These are phyloP conservation scores for Curvularia lunata DNA, from an alignment of 2,329 filamentous ascomycete species.

Conservation along the genomic window DNA sequence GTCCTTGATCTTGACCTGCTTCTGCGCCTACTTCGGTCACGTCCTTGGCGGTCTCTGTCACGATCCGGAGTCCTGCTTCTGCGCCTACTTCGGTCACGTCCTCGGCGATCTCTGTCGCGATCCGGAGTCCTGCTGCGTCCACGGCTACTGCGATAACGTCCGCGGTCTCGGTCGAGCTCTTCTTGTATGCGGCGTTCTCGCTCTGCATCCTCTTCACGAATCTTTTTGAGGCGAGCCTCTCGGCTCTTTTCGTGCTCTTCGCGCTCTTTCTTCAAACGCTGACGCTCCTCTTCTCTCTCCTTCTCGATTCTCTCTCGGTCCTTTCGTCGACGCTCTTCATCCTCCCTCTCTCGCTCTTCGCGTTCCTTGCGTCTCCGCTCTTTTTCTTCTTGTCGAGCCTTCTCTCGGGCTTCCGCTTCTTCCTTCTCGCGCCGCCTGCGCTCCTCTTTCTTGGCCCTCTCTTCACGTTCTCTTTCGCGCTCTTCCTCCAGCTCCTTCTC, in stretches of 20 bases:
- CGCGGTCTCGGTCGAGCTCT: slow-evolving; percentile 59
- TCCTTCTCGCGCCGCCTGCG: slow-evolving; percentile 58
- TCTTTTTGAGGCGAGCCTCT: slow-evolving; percentile 52
- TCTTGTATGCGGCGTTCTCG: slow-evolving; percentile 50
- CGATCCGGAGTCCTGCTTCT: slow-evolving; percentile 34
- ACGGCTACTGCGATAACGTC: slow-evolving; percentile 38
- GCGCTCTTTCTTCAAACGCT: slow-evolving; percentile 54
- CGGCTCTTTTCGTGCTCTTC: slow-evolving; percentile 53
- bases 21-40: slow-evolving; percentile 33
- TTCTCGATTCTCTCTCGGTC: slow-evolving; percentile 40
- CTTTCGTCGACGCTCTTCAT: slow-evolving; percentile 41
- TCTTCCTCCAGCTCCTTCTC: slow-evolving; percentile 68
- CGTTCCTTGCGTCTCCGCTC: slow-evolving; percentile 49
- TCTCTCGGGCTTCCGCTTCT: slow-evolving; percentile 55
- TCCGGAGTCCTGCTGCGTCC: slow-evolving; percentile 37
- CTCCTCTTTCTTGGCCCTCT: slow-evolving; percentile 63
- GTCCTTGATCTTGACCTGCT: slow-evolving; percentile 31
- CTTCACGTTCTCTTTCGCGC: slow-evolving; percentile 60
- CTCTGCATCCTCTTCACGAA: slow-evolving; percentile 43
- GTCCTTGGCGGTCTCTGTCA: slow-evolving; percentile 31
- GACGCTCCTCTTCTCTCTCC: slow-evolving; percentile 59
- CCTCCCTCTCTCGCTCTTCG: slow-evolving; percentile 39
- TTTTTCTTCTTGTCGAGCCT: slow-evolving; percentile 54
- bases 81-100: slow-evolving; percentile 32
- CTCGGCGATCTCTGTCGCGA: slow-evolving; percentile 32